Base-by-base conservation (phyloP, 805 yeast species). In the Metschnikowia lunata region DNA sequence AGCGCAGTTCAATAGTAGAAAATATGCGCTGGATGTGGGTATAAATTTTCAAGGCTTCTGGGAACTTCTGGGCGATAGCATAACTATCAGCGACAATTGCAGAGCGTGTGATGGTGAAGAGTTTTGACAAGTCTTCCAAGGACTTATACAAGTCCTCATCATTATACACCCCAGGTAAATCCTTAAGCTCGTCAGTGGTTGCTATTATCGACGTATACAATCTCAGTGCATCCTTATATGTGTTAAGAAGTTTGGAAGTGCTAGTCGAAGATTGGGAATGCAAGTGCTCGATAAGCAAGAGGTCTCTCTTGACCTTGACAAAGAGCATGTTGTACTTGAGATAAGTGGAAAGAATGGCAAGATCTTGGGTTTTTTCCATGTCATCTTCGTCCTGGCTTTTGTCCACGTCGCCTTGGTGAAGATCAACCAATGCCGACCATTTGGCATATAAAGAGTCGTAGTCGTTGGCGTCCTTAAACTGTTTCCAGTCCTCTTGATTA, bases 111-210 rank as follows among this genome's bases (percentile, higher is more conserved):
- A 75, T 64, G n/a, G 57, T 54, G 61, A 75, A 85, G 48, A 69
- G 79, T 8, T 59, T 56, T 28, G 68, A 65, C 54, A 88, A 64
- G 12, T 72, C 53, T 10, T 69, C 72, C 36, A 93, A 68, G 8
- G 83, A 77, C 7, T 66, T 64, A 49, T 69, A 61, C 43, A 91
- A 71, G 18, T 75, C 82, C 42, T 85, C 93, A 59, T 88, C 96
- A 42, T 87, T 86, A 58, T 85, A 81, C 14, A 91, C 96, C 72
- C 98, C 98, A 0, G 97, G 97, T 40, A 93, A 73, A 48, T 88
- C 96, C 57, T 76, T 71, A 37, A 88, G 64, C 51, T 83, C 83
- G 3, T 64, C 64, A 30, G 83, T 60, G 13, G 85, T 80, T 37
- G 72, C 66, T 10, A 74, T 61, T 32, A 87, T 72, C 8, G 74